Conservation (phyloP, 1,284 basidiomycete species). For the Mycosarcoma mackinlayi region DNA sequence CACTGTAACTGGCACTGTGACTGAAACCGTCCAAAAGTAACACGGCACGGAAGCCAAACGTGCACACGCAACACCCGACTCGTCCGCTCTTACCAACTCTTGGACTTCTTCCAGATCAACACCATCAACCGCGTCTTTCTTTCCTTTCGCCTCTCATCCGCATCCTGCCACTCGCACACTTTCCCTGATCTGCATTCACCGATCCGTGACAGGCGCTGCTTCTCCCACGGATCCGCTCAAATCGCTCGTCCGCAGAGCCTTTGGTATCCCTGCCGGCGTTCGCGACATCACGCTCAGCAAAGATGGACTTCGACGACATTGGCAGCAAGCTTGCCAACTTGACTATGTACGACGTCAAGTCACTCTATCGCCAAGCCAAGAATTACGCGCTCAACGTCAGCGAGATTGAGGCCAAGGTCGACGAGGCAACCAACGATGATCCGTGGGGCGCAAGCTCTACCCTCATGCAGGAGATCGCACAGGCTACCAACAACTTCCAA, state of each 20-base stretch:
- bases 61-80: no score
- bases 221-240: no score
- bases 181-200: no score
- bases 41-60: slow-evolving; percentile 8
- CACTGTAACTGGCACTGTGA: no score
- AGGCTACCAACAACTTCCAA: slow-evolving; percentile 94
- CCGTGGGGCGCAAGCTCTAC: slow-evolving; percentile 98
- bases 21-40: slow-evolving; percentile 17
- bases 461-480: slow-evolving; percentile 97
- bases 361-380: slow-evolving; percentile 61
- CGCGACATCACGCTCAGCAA: not conserved
- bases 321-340: slow-evolving; percentile 65
- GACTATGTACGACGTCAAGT: slow-evolving; percentile 67
- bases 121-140: not conserved
- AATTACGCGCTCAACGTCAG: slow-evolving; percentile 85
- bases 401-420: slow-evolving; percentile 97
- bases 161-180: not conserved
- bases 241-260: no score
- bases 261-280: not conserved
- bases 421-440: slow-evolving; percentile 97
- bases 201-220: not conserved
- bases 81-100: no score
- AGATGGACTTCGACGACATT: slow-evolving; percentile 48
- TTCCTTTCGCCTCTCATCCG: not conserved
- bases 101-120: slow-evolving; percentile 10